phyloP scores from a whole-genome alignment of 2,329 filamentous ascomycete genomes.

The Atkinsonella texensis region DNA sequence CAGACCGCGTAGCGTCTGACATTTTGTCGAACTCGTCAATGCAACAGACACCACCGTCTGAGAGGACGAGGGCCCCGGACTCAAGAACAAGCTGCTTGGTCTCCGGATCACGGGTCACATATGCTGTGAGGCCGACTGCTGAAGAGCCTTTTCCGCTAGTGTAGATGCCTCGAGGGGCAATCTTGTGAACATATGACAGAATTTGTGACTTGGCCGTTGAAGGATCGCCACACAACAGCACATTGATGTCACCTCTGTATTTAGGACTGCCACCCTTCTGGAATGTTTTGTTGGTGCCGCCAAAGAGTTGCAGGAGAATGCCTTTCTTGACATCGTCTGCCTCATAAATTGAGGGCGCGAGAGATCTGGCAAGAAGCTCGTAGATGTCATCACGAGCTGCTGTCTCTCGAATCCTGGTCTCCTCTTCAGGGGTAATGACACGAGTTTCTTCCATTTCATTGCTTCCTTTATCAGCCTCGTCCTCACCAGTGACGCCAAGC shows the following conservation, averaged over 20 bases:
- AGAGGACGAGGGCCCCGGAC: constrained; percentile 66
- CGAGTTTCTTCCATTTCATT: constrained; percentile 72
- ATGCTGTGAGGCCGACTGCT: constrained; percentile 69
- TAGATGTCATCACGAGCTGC: constrained; percentile 79
- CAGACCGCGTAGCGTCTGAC: constrained; percentile 66
- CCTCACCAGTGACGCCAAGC: constrained; percentile 67
- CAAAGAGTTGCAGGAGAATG: constrained; percentile 90
- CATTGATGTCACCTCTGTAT: constrained; percentile 95
- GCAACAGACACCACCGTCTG: constrained; percentile 73
- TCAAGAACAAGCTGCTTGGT: constrained; percentile 71
- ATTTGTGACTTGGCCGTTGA: constrained; percentile 95
- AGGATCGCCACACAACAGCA: constrained; percentile 91
- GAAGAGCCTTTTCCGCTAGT: constrained; percentile 73
- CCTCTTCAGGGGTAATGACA: constrained; percentile 75
- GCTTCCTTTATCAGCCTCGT: constrained; percentile 50
- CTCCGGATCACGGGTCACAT: constrained; percentile 69
- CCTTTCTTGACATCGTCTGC: constrained; percentile 99
- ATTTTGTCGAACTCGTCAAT: constrained; percentile 84
- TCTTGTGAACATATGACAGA: constrained; percentile 91
- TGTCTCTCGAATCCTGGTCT: constrained; percentile 74
- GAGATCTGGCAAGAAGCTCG: constrained; percentile 76
- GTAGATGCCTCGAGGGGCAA: constrained; percentile 78
- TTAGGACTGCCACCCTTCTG: constrained; percentile 90
- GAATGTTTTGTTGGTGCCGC: constrained; percentile 96
- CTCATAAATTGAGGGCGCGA: constrained; percentile 93